Evolutionary conservation across 768 basidiomycete species (phyloP).

Genomic region (Hygrocybe punicea): DNA sequence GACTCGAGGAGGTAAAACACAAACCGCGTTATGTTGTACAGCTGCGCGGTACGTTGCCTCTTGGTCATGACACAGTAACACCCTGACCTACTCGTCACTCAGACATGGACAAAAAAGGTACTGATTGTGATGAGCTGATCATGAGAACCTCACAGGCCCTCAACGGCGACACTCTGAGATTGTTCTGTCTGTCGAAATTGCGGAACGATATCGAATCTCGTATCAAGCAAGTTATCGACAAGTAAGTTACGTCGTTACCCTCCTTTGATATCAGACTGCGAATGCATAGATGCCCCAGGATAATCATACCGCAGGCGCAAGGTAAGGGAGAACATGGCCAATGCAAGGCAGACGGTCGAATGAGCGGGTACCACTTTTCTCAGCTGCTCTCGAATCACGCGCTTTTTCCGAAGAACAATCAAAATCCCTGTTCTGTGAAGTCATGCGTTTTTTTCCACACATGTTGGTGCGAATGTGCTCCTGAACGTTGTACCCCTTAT

Average conservation of each 20-base stretch:
- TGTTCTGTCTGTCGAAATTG: conserved; percentile 24
- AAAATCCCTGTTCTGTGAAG: too few species aligned
- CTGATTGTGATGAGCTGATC: conserved; percentile 12
- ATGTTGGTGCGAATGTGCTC: too few species aligned
- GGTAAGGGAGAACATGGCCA: too few species aligned
- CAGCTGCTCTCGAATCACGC: too few species aligned
- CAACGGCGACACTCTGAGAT: conserved; percentile 11
- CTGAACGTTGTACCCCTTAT: too few species aligned
- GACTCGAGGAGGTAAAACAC: conserved; percentile 12
- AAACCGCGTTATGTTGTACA: conserved; percentile 14
- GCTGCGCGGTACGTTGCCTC: conserved; percentile 12
- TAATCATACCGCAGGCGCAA: too few species aligned
- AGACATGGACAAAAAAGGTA: conserved; percentile 19
- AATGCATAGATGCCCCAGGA: too few species aligned
- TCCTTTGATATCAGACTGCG: too few species aligned
- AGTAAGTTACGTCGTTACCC: neutral
- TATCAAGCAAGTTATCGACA: neutral
- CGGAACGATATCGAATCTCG: conserved; percentile 23
- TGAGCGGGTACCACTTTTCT: too few species aligned
- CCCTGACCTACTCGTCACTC: conserved; percentile 2
- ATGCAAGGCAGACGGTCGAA: too few species aligned
- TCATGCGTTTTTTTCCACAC: too few species aligned
- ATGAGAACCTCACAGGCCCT: conserved; percentile 19
- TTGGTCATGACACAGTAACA: neutral
- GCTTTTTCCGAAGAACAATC: too few species aligned